Evolutionary conservation across 805 yeast genomes (phyloP).

Genomic region (Lipomyces lipofer): DNA sequence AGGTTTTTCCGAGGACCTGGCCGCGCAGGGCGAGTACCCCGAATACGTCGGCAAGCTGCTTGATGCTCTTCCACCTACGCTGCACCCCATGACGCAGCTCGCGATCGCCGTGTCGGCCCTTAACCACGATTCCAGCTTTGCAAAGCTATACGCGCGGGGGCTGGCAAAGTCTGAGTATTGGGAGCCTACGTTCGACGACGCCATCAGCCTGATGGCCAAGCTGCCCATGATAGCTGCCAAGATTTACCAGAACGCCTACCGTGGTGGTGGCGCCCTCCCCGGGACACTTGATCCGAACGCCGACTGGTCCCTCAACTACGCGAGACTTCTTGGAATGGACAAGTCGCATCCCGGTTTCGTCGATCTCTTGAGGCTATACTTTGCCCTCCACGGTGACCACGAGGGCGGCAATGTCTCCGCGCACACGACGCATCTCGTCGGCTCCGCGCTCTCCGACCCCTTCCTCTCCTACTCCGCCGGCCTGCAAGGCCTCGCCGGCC

Average conservation of each 20-base stretch:
- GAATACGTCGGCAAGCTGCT: conserved; percentile 59
- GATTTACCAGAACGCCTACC: conserved; percentile 63
- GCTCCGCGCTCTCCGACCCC: conserved; percentile 77
- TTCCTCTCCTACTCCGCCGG: conserved; percentile 76
- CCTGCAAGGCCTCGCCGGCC: conserved; percentile 81
- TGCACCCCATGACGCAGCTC: conserved; percentile 85
- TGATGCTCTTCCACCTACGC: conserved; percentile 61
- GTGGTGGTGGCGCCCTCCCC: conserved; percentile 48
- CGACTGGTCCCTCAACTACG: conserved; percentile 75
- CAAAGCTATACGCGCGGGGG: conserved; percentile 70
- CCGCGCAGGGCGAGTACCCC: conserved; percentile 65
- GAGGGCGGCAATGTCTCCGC: conserved; percentile 86
- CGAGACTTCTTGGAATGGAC: conserved; percentile 62
- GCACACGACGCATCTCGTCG: conserved; percentile 79
- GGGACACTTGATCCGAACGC: conserved; percentile 55
- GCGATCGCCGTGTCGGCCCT: conserved; percentile 73
- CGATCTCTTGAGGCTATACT: conserved; percentile 69
- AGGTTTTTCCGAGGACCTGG: conserved; percentile 60
- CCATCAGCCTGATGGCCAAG: conserved; percentile 66
- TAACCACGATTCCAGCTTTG: conserved; percentile 69
- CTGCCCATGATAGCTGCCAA: conserved; percentile 74
- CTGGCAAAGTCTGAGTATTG: conserved; percentile 69
- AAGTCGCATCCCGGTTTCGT: conserved; percentile 50
- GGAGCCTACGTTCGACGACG: conserved; percentile 74
- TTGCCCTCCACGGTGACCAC: conserved; percentile 76